These are phyloP conservation scores for Phialocephala sp. DNA, from an alignment of 2,329 filamentous ascomycete species.

Conservation along the genomic window DNA sequence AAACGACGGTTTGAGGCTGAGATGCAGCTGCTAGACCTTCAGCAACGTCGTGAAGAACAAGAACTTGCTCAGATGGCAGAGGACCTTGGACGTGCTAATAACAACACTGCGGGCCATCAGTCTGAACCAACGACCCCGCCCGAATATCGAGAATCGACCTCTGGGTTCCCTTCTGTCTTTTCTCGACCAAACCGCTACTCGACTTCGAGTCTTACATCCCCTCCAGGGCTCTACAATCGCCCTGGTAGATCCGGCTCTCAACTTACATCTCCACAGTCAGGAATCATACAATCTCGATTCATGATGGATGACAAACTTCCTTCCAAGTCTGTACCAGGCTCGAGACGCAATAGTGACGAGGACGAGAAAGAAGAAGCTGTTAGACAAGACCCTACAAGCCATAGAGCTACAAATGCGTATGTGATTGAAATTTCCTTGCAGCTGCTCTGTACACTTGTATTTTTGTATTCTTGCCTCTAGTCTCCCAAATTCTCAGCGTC, in stretches of 20 bases:
- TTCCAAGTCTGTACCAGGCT: constrained; percentile 84
- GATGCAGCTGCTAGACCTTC: constrained; percentile 86
- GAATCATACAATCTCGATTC: constrained; percentile 63
- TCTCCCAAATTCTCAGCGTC: not conserved
- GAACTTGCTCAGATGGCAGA: constrained; percentile 87
- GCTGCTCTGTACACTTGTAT: not conserved
- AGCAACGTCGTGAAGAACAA: constrained; percentile 81
- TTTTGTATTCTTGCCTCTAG: not conserved
- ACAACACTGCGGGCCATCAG: constrained; percentile 67
- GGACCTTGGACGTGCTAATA: constrained; percentile 67
- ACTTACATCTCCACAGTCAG: constrained; percentile 76
- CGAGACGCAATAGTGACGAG: constrained; percentile 88
- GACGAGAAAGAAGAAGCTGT: constrained; percentile 83
- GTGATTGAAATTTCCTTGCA: constrained; percentile 48
- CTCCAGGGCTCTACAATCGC: constrained; percentile 75
- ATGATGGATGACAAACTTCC: constrained; percentile 70
- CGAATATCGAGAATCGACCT: constrained; percentile 77
- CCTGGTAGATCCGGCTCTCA: constrained; percentile 79
- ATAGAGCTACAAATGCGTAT: constrained; percentile 79
- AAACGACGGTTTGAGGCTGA: constrained; percentile 89
- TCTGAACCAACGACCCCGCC: constrained; percentile 97
- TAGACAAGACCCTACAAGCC: constrained; percentile 71
- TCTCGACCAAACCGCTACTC: constrained; percentile 89
- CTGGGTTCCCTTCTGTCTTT: constrained; percentile 78
- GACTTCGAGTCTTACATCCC: constrained; percentile 83